Evolutionary conservation across 805 yeast species (phyloP).

Genomic region (Jamesozyma spencerorum): DNA sequence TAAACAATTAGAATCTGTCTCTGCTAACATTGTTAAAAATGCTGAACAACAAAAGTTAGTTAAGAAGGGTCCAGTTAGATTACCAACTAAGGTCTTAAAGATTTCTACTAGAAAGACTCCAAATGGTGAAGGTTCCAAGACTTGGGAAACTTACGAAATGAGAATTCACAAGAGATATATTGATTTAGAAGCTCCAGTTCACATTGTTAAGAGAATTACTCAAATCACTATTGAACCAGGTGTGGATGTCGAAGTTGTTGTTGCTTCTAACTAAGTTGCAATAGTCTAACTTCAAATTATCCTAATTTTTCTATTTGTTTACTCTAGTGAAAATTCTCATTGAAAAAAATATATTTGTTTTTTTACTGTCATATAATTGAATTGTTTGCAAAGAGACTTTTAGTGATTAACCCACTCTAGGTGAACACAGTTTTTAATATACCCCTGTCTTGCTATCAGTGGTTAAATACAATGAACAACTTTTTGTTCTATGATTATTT

Average conservation of each 20-base stretch:
- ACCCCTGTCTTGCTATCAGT: constrained; percentile 35
- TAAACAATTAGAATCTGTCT: constrained; percentile 94
- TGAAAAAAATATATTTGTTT: neutral
- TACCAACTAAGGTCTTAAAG: constrained; percentile 98
- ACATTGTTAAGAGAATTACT: constrained; percentile 87
- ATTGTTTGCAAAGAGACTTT: neutral
- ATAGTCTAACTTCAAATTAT: neutral
- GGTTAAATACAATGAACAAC: constrained; percentile 22
- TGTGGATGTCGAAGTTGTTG: constrained; percentile 93
- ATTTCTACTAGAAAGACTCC: constrained; percentile 99
- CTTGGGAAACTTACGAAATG: constrained; percentile 99
- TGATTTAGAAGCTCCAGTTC: constrained; percentile 95
- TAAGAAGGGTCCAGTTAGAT: constrained; percentile 99
- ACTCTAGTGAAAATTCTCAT: constrained; percentile 1
- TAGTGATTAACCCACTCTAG: constrained; percentile 30
- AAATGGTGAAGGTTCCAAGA: constrained; percentile 99
- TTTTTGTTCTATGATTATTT: neutral
- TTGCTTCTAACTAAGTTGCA: constrained; percentile 37
- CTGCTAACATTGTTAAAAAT: constrained; percentile 78
- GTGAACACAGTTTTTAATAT: constrained; percentile 31
- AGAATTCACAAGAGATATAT: constrained; percentile 99
- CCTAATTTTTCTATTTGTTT: constrained; percentile 1
- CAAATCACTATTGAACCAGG: constrained; percentile 98
- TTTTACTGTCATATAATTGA: no score
- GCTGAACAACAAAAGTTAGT: constrained; percentile 74